Conservation (phyloP, 1,139 yeast species). For the Yamadazyma dushanensis region DNA sequence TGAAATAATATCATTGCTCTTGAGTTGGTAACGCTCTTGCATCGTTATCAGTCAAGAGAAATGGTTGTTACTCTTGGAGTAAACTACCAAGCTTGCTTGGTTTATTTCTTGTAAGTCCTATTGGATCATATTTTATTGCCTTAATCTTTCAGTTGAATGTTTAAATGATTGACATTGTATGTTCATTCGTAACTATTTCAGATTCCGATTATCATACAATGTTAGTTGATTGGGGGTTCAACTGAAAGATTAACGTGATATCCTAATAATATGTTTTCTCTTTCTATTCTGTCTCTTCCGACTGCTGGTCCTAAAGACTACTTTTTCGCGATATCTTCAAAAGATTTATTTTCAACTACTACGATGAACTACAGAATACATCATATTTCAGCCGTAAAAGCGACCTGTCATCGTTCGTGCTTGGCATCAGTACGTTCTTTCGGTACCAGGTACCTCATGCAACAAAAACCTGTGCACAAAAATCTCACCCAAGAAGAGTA, state of each 20-base stretch:
- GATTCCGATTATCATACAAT: conserved; percentile 15
- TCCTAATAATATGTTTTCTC: too few species aligned
- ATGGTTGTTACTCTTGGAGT: conserved; percentile 1
- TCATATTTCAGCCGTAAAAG: too few species aligned
- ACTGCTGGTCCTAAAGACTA: not conserved
- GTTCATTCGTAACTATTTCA: conserved; percentile 3
- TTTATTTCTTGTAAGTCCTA: conserved; percentile 11
- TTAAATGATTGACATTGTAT: conserved; percentile 21
- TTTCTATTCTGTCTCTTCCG: not conserved
- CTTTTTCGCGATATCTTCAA: not conserved
- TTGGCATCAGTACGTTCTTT: not conserved
- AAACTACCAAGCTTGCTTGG: conserved; percentile 2
- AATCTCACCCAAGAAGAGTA: conserved; percentile 43
- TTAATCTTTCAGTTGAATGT: conserved; percentile 19
- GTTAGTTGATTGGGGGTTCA: conserved; percentile 21
- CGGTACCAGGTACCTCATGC: not conserved
- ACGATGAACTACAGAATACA: too few species aligned
- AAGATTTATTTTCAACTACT: not conserved
- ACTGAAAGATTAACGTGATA: conserved; percentile 17
- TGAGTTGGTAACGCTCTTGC: not conserved
- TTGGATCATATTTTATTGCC: conserved; percentile 11
- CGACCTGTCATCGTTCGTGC: too few species aligned
- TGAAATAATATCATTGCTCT: conserved; percentile 10
- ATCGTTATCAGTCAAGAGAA: not conserved
- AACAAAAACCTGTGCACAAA: conserved; percentile 18